Evolutionary conservation across 177 flowering plant genomes (phyloP).

Genomic region (Vitis hybrid): DNA sequence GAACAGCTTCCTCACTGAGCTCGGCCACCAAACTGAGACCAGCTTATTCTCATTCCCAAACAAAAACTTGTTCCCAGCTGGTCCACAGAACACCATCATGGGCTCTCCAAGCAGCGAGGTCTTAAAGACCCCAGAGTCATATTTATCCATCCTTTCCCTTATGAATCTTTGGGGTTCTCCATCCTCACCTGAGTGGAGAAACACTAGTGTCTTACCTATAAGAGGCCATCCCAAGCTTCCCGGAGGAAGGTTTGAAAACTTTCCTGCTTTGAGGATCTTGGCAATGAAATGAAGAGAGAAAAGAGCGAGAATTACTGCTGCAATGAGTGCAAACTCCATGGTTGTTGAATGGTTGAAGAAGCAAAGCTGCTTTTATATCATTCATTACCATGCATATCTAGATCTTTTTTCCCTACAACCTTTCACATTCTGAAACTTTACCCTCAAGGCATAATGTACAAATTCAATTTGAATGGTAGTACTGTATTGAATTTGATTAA

Average conservation of each 20-base stretch:
- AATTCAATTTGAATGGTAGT: too few species aligned
- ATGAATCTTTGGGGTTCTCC: slow-evolving; percentile 19
- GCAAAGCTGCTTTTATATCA: too few species aligned
- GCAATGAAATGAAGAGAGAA: background rate
- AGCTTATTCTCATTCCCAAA: background rate
- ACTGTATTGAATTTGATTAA: too few species aligned
- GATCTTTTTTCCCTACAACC: too few species aligned
- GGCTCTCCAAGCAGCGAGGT: background rate
- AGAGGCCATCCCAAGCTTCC: slow-evolving; percentile 25
- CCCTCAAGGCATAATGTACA: too few species aligned
- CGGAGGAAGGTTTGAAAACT: slow-evolving; percentile 14
- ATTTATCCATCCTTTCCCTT: background rate
- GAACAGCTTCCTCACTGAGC: background rate
- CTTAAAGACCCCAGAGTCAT: slow-evolving; percentile 5
- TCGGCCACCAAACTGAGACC: background rate
- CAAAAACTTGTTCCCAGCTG: background rate
- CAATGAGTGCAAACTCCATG: too few species aligned
- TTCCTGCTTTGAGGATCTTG: background rate
- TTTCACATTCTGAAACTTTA: too few species aligned
- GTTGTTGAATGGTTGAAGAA: too few species aligned
- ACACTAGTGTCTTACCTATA: slow-evolving; percentile 18
- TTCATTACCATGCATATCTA: too few species aligned
- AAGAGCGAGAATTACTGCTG: background rate
- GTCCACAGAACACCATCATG: background rate
- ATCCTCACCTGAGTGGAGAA: slow-evolving; percentile 3